These are phyloP conservation scores for Dictyostelium capitatum DNA, from an alignment of 78 protist species.

Conservation along the genomic window DNA sequence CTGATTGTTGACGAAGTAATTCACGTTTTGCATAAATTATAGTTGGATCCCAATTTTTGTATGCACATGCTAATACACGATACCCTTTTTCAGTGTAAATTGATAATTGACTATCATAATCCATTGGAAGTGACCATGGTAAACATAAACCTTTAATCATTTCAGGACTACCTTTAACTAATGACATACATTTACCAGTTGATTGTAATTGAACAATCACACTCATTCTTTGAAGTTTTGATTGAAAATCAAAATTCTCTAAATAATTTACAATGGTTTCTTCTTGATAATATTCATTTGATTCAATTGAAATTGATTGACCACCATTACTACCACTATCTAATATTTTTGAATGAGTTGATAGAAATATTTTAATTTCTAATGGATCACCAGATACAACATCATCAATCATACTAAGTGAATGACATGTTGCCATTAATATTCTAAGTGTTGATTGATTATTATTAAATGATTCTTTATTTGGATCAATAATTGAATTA, in stretches of 20 bases:
- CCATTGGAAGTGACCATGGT: slow-evolving; percentile 76
- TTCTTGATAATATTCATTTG: neutral
- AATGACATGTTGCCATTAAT: slow-evolving; percentile 88
- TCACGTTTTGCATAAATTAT: neutral
- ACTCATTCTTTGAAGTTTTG: slow-evolving; percentile 92
- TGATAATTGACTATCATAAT: slow-evolving; percentile 42
- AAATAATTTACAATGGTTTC: neutral
- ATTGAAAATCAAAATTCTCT: slow-evolving; percentile 78
- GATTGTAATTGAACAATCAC: slow-evolving; percentile 55
- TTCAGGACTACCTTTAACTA: slow-evolving; percentile 96
- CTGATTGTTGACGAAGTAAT: slow-evolving; percentile 53
- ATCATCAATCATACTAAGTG: slow-evolving; percentile 71
- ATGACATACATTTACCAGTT: neutral
- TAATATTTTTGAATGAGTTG: slow-evolving; percentile 52
- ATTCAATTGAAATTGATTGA: neutral
- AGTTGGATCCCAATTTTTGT: neutral
- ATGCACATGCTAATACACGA: slow-evolving; percentile 92
- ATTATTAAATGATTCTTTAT: neutral
- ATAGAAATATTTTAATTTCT: slow-evolving; percentile 90
- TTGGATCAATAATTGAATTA: neutral
- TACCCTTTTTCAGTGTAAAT: slow-evolving; percentile 88
- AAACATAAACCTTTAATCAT: slow-evolving; percentile 71
- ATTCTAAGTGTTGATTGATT: neutral
- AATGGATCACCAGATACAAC: slow-evolving; percentile 91
- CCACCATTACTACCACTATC: slow-evolving; percentile 21